Evolutionary conservation across 2,329 filamentous ascomycete genomes (phyloP).

Genomic region (Fusarium floridanum): DNA sequence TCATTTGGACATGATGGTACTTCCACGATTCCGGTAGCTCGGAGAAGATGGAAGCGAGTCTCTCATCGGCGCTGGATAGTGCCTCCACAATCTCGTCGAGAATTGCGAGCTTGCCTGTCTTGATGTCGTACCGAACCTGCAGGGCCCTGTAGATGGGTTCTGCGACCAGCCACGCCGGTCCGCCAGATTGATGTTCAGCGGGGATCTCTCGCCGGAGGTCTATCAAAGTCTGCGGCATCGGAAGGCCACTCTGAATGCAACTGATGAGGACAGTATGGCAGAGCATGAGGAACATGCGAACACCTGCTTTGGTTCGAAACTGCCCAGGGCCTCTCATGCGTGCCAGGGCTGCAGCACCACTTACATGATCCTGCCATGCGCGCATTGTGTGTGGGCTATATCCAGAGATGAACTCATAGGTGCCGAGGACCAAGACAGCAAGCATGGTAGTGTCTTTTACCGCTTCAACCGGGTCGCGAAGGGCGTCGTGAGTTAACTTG

Average conservation of each 20-base stretch:
- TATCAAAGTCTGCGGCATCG: slow-evolving; percentile 62
- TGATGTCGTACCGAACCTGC: slow-evolving; percentile 62
- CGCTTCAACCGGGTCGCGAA: slow-evolving; percentile 59
- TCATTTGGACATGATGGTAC: slow-evolving; percentile 57
- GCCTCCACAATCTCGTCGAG: slow-evolving; percentile 52
- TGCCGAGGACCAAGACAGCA: slow-evolving; percentile 65
- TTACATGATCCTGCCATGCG: slow-evolving; percentile 67
- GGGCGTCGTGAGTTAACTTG: slow-evolving; percentile 62
- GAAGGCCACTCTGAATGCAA: slow-evolving; percentile 63
- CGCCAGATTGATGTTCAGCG: slow-evolving; percentile 50
- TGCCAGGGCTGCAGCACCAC: slow-evolving; percentile 64
- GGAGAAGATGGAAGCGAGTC: slow-evolving; percentile 56
- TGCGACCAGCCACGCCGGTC: slow-evolving; percentile 59
- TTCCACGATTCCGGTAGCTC: slow-evolving; percentile 57
- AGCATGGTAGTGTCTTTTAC: slow-evolving; percentile 66
- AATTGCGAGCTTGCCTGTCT: slow-evolving; percentile 52
- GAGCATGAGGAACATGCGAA: slow-evolving; percentile 67
- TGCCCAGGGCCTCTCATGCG: slow-evolving; percentile 62
- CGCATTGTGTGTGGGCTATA: slow-evolving; percentile 59
- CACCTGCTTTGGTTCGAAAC: slow-evolving; percentile 60
- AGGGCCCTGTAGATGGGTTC: slow-evolving; percentile 60
- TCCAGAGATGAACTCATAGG: slow-evolving; percentile 67
- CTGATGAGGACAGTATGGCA: slow-evolving; percentile 64
- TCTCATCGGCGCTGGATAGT: slow-evolving; percentile 57
- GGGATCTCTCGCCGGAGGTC: slow-evolving; percentile 60